Percentiles rank a stretch among this genome's conserved stretches.
Conservation (phyloP, 192 early-diverging fungal species). For the Funneliformis mosseae region DNA sequence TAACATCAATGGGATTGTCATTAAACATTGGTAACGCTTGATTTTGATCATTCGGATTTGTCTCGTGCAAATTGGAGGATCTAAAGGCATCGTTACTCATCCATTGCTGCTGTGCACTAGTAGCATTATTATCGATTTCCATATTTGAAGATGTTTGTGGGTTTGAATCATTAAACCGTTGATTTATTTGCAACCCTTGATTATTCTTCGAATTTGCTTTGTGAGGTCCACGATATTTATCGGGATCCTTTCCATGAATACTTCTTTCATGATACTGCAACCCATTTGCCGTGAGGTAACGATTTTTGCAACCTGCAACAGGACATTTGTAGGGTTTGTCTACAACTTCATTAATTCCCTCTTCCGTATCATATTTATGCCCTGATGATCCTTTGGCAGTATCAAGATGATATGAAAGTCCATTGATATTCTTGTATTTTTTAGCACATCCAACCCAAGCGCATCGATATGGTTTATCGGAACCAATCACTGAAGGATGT, state of each 20-base stretch:
- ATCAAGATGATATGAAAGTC: slow-evolving; percentile 78
- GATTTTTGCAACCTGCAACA: slow-evolving; percentile 45
- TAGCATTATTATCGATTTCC: neutral
- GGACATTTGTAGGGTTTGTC: slow-evolving; percentile 41
- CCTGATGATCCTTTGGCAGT: slow-evolving; percentile 39
- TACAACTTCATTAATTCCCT: neutral
- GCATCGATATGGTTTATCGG: slow-evolving; percentile 66
- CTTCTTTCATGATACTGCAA: slow-evolving; percentile 39
- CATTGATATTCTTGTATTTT: slow-evolving; percentile 82
- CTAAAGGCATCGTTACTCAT: neutral
- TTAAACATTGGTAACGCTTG: neutral
- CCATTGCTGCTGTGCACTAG: neutral
- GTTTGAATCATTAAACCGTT: neutral
- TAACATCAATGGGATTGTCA: neutral
- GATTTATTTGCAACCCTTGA: neutral
- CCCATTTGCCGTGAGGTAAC: slow-evolving; percentile 46
- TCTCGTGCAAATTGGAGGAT: neutral
- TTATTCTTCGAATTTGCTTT: neutral
- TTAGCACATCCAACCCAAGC: slow-evolving; percentile 67
- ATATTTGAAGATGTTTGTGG: neutral
- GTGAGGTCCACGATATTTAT: slow-evolving; percentile 8
- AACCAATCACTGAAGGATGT: slow-evolving; percentile 33
- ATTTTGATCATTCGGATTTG: neutral
- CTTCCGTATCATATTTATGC: neutral
- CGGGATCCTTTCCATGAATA: neutral